These are phyloP conservation scores for Trichoderma parareesei DNA, from an alignment of 495 filamentous ascomycete genomes.

Conservation along the genomic window DNA sequence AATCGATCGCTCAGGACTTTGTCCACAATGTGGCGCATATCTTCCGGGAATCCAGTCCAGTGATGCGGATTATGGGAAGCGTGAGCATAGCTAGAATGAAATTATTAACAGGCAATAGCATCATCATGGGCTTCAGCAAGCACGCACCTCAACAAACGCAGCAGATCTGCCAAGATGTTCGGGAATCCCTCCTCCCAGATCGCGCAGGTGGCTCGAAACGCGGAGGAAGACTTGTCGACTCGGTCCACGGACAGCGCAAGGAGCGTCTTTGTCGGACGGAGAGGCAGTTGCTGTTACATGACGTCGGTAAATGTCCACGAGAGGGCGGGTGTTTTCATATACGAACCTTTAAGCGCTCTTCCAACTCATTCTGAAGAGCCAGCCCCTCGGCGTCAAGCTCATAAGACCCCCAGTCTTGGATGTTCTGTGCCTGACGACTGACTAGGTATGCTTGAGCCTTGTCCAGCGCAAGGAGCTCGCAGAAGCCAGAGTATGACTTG, in stretches of 20 bases:
- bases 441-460: constrained; percentile 73
- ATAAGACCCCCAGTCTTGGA: constrained; percentile 74
- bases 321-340: not conserved
- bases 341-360: constrained; percentile 60
- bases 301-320: not conserved
- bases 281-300: constrained; percentile 53
- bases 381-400: constrained; percentile 72
- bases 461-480: constrained; percentile 66
- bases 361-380: constrained; percentile 65
- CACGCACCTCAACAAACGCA: constrained; percentile 70
- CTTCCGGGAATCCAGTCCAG: constrained; percentile 70
- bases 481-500: constrained; percentile 72
- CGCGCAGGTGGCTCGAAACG: constrained; percentile 60
- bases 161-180: constrained; percentile 72
- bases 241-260: constrained; percentile 85
- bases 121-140: constrained; percentile 11
- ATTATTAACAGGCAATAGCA: constrained; percentile 12
- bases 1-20: constrained; percentile 91
- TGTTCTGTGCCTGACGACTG: constrained; percentile 59
- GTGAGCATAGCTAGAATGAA: constrained; percentile 61
- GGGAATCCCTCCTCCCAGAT: constrained; percentile 83
- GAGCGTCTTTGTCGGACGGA: constrained; percentile 83
- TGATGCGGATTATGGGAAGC: constrained; percentile 84
- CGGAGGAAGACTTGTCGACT: constrained; percentile 56
- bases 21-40: constrained; percentile 68